A percentile compares a stretch with the other conserved stretches of the same genome.
Conservation (phyloP, 306 rosid species). For the Malus asiatica region DNA sequence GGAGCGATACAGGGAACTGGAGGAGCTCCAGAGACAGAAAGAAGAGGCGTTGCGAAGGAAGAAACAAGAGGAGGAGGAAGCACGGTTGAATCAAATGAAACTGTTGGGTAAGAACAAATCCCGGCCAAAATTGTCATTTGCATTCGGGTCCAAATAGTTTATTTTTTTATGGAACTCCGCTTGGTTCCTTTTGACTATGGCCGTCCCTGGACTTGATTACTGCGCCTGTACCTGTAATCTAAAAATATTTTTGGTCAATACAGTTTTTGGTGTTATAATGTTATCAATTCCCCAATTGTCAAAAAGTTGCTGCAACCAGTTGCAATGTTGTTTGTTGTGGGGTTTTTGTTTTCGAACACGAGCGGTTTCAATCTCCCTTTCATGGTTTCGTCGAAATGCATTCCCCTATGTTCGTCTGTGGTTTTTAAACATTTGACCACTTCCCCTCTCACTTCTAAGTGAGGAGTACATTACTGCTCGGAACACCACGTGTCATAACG, state of each 20-base stretch:
- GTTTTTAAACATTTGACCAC: too few relatives aligned
- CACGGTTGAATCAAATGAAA: slow-evolving; percentile 72
- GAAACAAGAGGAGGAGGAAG: slow-evolving; percentile 88
- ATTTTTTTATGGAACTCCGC: background rate
- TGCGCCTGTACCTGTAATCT: background rate
- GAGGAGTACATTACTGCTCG: too few relatives aligned
- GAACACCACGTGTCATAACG: too few relatives aligned
- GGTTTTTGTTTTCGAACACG: too few relatives aligned
- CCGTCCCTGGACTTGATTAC: background rate
- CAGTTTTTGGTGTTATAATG: background rate
- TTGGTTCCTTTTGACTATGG: background rate
- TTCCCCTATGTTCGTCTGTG: background rate
- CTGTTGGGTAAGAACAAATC: slow-evolving; percentile 92
- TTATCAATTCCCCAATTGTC: background rate
- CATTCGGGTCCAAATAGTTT: slow-evolving; percentile 78
- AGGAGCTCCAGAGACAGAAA: slow-evolving; percentile 92
- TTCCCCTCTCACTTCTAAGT: too few relatives aligned
- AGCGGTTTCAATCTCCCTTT: background rate
- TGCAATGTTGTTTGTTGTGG: too few relatives aligned
- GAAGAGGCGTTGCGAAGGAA: slow-evolving; percentile 86
- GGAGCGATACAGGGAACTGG: slow-evolving; percentile 92
- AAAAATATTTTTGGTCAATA: background rate
- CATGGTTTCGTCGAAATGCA: background rate
- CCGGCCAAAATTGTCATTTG: slow-evolving; percentile 93
- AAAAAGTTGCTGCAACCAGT: background rate